Conservation (phyloP, 371 early-diverging fungal species). For the Mortierella sp. region DNA sequence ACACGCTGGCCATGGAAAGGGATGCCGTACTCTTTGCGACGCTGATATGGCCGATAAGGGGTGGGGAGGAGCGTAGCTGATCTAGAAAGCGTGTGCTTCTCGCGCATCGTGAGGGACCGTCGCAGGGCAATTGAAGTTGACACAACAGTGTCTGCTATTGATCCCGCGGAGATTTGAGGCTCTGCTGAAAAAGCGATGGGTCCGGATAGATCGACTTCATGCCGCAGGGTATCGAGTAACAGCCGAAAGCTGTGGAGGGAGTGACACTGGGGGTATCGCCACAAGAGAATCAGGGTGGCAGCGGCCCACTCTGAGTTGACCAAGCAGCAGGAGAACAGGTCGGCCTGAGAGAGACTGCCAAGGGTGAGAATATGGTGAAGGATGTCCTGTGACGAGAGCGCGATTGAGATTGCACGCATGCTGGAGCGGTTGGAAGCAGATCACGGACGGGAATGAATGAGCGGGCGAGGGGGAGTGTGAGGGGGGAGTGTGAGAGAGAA, state of each 20-base stretch:
- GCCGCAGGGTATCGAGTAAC: constrained; percentile 44
- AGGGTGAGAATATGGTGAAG: constrained; percentile 43
- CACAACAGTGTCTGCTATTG: not conserved
- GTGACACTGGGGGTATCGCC: constrained; percentile 36
- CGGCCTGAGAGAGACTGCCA: constrained; percentile 21
- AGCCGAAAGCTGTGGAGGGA: constrained; percentile 33
- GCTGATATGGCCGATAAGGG: constrained; percentile 21
- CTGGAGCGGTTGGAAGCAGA: not conserved
- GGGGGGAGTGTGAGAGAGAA: too few species aligned
- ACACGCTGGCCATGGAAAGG: constrained; percentile 44
- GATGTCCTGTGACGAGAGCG: constrained; percentile 45
- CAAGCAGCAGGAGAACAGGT: constrained; percentile 36
- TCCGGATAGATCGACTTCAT: constrained; percentile 29
- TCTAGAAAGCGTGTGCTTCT: not conserved
- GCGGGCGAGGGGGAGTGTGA: not conserved
- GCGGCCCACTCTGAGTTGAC: constrained; percentile 54
- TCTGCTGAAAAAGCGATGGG: constrained; percentile 25
- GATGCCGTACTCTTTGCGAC: constrained; percentile 40
- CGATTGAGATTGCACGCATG: constrained; percentile 27
- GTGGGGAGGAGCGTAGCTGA: constrained; percentile 23
- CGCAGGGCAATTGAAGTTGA: constrained; percentile 3
- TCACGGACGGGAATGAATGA: not conserved
- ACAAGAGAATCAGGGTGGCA: constrained; percentile 33
- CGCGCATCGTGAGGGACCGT: constrained; percentile 20
- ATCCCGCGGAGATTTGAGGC: not conserved